phyloP scores from a whole-genome alignment of 805 yeast species.

The Pichia insulana region DNA sequence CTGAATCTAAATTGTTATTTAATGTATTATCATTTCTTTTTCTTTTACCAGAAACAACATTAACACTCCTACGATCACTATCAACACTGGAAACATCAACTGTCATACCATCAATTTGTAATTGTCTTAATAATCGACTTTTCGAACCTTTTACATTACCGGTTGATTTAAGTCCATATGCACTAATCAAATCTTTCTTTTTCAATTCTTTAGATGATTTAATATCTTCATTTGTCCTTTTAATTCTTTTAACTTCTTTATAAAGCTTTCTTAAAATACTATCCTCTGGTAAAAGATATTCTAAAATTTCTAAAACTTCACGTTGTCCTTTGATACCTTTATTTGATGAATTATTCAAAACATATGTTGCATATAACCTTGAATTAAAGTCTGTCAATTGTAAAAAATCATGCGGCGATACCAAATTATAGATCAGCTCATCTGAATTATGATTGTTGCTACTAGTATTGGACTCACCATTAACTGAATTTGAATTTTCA shows the following conservation, averaged over 20 bases:
- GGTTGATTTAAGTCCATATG: slow-evolving; percentile 7
- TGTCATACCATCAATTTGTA: slow-evolving; percentile 10
- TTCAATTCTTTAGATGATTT: neutral
- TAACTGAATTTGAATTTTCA: neutral
- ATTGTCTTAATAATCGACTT: slow-evolving; percentile 8
- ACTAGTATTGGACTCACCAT: neutral
- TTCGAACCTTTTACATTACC: neutral
- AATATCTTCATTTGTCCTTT: neutral
- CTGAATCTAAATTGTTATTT: neutral
- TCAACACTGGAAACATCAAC: slow-evolving; percentile 6
- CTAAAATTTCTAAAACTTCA: slow-evolving; percentile 13
- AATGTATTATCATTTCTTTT: neutral
- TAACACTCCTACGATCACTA: slow-evolving; percentile 3
- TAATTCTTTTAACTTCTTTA: slow-evolving; percentile 8
- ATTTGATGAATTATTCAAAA: slow-evolving; percentile 17
- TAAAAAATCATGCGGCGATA: slow-evolving; percentile 24
- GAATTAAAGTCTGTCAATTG: slow-evolving; percentile 23
- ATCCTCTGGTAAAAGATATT: slow-evolving; percentile 12
- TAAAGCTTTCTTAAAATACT: slow-evolving; percentile 8
- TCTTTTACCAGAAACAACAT: slow-evolving; percentile 1
- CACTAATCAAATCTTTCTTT: slow-evolving; percentile 6
- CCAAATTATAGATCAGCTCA: neutral
- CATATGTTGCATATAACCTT: slow-evolving; percentile 18
- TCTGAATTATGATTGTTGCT: neutral
- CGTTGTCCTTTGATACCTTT: slow-evolving; percentile 15